A percentile compares a stretch with the other conserved stretches of the same genome.
These are phyloP conservation scores for Magnolia changhungtana DNA, from an alignment of 164 flowering plant species.

Conservation along the genomic window DNA sequence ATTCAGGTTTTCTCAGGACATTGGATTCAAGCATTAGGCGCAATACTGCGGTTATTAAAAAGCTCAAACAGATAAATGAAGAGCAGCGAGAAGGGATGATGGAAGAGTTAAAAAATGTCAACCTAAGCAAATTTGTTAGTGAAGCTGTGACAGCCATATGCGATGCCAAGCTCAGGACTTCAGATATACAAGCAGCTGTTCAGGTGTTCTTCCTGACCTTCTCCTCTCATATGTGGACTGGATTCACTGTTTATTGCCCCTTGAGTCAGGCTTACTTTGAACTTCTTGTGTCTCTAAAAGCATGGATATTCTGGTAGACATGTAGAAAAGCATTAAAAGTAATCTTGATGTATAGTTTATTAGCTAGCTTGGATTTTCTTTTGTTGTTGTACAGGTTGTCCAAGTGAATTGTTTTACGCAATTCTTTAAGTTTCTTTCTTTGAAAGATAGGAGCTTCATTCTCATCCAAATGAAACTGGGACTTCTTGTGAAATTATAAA, in stretches of 20 bases:
- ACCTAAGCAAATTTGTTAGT: slow-evolving; percentile 95
- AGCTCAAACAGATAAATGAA: slow-evolving; percentile 90
- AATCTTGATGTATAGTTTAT: no score
- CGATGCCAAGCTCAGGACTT: slow-evolving; percentile 83
- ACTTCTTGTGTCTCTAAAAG: no score
- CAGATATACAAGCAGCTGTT: slow-evolving; percentile 92
- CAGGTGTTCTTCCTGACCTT: slow-evolving; percentile 49
- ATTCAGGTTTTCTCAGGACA: slow-evolving; percentile 77
- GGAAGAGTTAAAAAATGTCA: slow-evolving; percentile 82
- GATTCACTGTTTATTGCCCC: neutral
- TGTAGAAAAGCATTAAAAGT: no score
- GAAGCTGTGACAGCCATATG: slow-evolving; percentile 97
- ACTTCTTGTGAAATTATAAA: no score
- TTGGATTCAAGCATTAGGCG: slow-evolving; percentile 94
- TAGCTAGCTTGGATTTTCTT: no score
- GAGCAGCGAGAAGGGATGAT: slow-evolving; percentile 82
- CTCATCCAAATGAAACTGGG: no score
- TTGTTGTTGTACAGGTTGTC: no score
- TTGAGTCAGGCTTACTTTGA: neutral
- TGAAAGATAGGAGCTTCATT: no score
- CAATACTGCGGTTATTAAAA: slow-evolving; percentile 93
- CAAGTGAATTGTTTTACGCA: no score
- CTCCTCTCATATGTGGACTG: neutral
- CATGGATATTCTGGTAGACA: no score
- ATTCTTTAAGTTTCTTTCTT: no score